phyloP scores from a whole-genome alignment of 345 rosid genomes.

The Iberis pinnata region DNA sequence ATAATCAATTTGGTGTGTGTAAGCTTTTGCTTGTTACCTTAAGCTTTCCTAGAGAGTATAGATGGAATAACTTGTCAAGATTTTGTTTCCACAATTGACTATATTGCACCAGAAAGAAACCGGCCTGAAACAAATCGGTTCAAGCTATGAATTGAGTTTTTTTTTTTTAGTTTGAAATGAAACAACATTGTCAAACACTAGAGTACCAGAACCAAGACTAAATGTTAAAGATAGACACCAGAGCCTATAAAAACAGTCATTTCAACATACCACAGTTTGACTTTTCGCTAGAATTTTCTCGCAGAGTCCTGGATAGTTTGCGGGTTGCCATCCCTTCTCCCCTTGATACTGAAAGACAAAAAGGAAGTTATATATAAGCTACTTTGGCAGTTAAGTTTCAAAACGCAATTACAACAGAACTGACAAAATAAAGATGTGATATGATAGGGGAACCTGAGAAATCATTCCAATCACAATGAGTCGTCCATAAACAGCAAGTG shows the following conservation, averaged over 20 bases:
- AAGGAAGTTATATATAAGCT: not conserved
- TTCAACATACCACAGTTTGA: slow-evolving; percentile 81
- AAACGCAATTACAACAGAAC: not conserved
- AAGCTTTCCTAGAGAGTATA: slow-evolving; percentile 71
- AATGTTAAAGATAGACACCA: not conserved
- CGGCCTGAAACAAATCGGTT: slow-evolving; percentile 52
- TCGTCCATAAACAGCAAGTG: slow-evolving; percentile 73
- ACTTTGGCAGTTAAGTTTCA: not conserved
- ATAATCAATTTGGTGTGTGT: not conserved
- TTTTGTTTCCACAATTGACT: slow-evolving; percentile 73
- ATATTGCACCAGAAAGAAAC: slow-evolving; percentile 80
- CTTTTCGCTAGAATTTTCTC: slow-evolving; percentile 91
- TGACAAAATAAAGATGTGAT: not conserved
- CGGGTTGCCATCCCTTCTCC: slow-evolving; percentile 79
- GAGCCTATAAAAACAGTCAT: slow-evolving; percentile 3
- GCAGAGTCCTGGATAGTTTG: slow-evolving; percentile 77
- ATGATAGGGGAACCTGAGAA: slow-evolving; percentile 62
- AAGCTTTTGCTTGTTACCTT: slow-evolving; percentile 42
- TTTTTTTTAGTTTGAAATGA: not conserved
- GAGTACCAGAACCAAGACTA: not conserved
- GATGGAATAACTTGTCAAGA: slow-evolving; percentile 53
- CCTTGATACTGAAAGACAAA: slow-evolving; percentile 71
- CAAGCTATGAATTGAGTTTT: too few species aligned
- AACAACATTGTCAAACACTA: slow-evolving; percentile 3
- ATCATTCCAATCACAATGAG: slow-evolving; percentile 95